These are phyloP conservation scores for Beta macrorhiza DNA, from an alignment of 179 eudicot genomes.

Conservation along the genomic window DNA sequence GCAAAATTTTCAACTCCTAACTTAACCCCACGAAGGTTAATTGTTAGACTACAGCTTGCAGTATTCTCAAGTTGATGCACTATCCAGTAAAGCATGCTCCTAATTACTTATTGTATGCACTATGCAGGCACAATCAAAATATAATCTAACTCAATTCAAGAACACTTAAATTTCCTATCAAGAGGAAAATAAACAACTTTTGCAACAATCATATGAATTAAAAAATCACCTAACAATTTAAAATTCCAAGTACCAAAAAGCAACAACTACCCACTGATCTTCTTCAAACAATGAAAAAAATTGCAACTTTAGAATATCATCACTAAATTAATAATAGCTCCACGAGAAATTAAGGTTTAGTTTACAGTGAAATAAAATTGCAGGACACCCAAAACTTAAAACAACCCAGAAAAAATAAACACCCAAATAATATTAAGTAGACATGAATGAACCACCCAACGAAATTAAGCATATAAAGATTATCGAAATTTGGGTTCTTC, in stretches of 20 bases:
- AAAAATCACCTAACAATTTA: neutral
- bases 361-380: neutral
- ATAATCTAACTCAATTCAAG: neutral
- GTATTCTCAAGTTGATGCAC: too few relatives aligned
- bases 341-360: neutral
- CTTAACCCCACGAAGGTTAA: neutral
- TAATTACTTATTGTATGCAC: neutral
- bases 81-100: too few relatives aligned
- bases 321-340: neutral
- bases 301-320: neutral
- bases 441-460: neutral
- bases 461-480: neutral
- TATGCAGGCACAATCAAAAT: neutral
- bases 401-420: neutral
- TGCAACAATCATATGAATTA: neutral
- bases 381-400: neutral
- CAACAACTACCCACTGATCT: constrained; percentile 3
- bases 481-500: neutral
- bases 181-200: neutral
- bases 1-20: neutral
- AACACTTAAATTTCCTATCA: neutral
- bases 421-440: neutral
- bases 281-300: neutral
- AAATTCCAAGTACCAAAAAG: neutral
- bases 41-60: too few relatives aligned